Evolutionary conservation across 192 early-diverging fungal genomes (phyloP), one percentile per base, ranked within the genome.

Genomic region (Linnemannia hyalina): DNA sequence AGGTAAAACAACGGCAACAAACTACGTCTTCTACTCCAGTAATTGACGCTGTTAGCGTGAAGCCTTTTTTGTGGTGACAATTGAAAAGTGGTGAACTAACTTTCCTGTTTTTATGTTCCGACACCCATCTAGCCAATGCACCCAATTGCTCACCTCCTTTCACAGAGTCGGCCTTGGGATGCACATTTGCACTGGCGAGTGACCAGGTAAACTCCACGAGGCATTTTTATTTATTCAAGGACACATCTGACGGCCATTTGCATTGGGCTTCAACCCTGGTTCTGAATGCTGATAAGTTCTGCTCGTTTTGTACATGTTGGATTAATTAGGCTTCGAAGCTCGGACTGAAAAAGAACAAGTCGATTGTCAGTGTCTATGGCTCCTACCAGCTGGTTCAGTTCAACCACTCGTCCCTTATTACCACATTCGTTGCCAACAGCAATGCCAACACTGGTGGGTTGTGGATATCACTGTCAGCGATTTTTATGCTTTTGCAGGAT

Each of bases 341-440:
- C 23, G 93, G 93, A 42, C 73, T 94, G 74, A 89, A 90, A 70
- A 88, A 86, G 70, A 94, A 93, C 77, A 92, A 91, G 73, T 88
- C 88, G 40, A 93, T 94, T 69, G 83, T 94, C 1, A 91, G 89
- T 55, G 82, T 93, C 8, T 94, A 90, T 87, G 90, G 82, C 38
- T 42, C 88, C 41, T 90, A 92, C 81, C 93, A 93, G 76, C 69
- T 94, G 3, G 89, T 93, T 13, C 93, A 94, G 75, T 89, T 94
- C 83, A 92, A 93, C 75, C 89, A 93, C 52, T 69, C 86, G 29
- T 91, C 93, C 6, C 86, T 94, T 35, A 90, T 94, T 26, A 89
- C 93, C 29, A 93, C 93, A 20, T 82, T 94, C 60, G 87, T 94
- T 54, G 92, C 88, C 22, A 88, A 90, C 54, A 81, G 89, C 22